Evolutionary conservation across 1,139 yeast genomes (phyloP).

Genomic region (Protomyces arabidopsidicola): DNA sequence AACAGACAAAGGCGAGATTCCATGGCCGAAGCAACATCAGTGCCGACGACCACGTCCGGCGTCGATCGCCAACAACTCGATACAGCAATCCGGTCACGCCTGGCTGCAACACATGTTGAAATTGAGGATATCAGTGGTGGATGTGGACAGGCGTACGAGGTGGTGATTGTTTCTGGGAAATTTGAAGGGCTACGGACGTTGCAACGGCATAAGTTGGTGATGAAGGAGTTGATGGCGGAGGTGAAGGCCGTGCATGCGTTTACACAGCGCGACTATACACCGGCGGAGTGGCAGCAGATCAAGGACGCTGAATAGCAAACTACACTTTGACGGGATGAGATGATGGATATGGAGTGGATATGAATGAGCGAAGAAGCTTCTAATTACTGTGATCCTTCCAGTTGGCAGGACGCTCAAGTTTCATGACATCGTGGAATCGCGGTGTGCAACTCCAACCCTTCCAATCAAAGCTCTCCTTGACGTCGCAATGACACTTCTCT

Average conservation of each 20-base stretch:
- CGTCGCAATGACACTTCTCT: conserved; percentile 63
- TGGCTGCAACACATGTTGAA: conserved; percentile 23
- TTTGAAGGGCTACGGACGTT: conserved; percentile 81
- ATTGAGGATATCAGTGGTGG: conserved; percentile 49
- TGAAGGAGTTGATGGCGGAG: conserved; percentile 70
- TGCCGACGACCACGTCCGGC: conserved; percentile 5
- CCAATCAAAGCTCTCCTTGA: conserved; percentile 76
- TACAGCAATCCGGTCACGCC: conserved; percentile 18
- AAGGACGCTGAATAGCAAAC: conserved; percentile 28
- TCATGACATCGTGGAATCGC: conserved; percentile 18
- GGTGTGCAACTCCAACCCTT: conserved; percentile 57
- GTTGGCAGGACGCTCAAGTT: conserved; percentile 23
- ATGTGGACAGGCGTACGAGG: conserved; percentile 78
- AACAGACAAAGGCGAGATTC: too few relatives aligned
- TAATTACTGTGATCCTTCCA: conserved; percentile 8
- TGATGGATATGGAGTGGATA: neutral
- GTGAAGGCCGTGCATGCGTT: conserved; percentile 88
- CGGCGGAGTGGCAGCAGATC: conserved; percentile 36
- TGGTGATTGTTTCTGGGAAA: conserved; percentile 70
- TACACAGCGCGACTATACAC: conserved; percentile 56
- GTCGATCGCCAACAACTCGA: conserved; percentile 21
- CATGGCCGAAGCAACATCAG: neutral
- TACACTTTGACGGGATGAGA: neutral
- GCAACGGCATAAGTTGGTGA: conserved; percentile 80
- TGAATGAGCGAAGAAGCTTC: neutral